Evolutionary conservation across 805 yeast species (phyloP).

Genomic region (Barnettozyma wickerhamii): DNA sequence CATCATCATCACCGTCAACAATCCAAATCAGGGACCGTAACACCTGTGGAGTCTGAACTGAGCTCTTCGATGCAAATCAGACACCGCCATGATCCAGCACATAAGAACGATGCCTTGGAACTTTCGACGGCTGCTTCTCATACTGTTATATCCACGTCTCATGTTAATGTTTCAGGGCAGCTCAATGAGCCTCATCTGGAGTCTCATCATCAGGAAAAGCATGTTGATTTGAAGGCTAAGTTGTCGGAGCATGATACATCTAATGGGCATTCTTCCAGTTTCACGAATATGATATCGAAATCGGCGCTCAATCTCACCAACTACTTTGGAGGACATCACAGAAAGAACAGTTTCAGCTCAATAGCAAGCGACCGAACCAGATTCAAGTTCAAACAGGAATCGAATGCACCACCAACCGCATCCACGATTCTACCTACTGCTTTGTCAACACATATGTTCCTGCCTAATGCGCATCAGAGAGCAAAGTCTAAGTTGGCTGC

Average conservation of each 20-base stretch:
- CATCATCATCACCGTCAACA: not conserved
- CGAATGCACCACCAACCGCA: constrained; percentile 60
- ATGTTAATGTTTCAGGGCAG: constrained; percentile 23
- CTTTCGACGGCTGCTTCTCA: constrained; percentile 23
- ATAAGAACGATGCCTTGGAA: constrained; percentile 21
- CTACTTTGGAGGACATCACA: constrained; percentile 33
- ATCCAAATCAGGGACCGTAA: constrained; percentile 4
- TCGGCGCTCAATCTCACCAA: constrained; percentile 37
- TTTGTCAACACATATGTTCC: constrained; percentile 55
- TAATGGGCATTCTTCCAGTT: constrained; percentile 20
- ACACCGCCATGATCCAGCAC: constrained; percentile 9
- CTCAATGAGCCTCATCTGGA: constrained; percentile 22
- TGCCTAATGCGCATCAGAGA: constrained; percentile 42
- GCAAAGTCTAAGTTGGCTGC: constrained; percentile 25
- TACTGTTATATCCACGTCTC: constrained; percentile 25
- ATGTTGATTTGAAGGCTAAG: constrained; percentile 16
- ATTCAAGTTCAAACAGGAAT: constrained; percentile 35
- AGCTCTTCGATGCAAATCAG: constrained; percentile 17
- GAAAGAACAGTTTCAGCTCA: constrained; percentile 32
- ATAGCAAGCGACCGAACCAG: constrained; percentile 33
- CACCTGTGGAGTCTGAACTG: constrained; percentile 11
- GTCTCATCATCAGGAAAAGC: constrained; percentile 9
- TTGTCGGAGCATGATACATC: constrained; percentile 11
- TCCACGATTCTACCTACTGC: constrained; percentile 57
- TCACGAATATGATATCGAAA: constrained; percentile 32